phyloP scores from a whole-genome alignment of 495 filamentous ascomycete genomes.

The Astrothelium subdiscretum region DNA sequence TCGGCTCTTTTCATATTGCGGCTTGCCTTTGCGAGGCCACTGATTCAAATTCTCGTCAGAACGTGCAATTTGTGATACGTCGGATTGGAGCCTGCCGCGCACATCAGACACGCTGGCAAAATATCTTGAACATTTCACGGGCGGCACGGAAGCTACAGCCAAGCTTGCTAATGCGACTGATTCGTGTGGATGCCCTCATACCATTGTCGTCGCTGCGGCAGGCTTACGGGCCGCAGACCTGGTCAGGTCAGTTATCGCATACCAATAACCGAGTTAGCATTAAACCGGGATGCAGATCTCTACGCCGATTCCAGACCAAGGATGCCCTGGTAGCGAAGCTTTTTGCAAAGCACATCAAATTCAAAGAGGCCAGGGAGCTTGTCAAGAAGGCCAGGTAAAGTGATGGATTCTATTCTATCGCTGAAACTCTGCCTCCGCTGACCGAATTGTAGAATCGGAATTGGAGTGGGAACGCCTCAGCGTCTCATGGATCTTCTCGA shows the following conservation, averaged over 20 bases:
- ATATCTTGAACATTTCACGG: constrained; percentile 51
- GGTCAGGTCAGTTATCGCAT: constrained; percentile 40
- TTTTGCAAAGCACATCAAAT: constrained; percentile 96
- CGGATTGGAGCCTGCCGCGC: constrained; percentile 52
- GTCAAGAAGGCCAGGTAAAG: constrained; percentile 48
- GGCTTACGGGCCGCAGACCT: constrained; percentile 72
- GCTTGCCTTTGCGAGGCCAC: background rate
- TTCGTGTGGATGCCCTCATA: constrained; percentile 71
- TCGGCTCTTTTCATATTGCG: background rate
- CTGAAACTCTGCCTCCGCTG: background rate
- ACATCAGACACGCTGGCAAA: constrained; percentile 57
- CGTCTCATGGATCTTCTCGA: constrained; percentile 72
- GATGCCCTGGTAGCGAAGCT: constrained; percentile 71
- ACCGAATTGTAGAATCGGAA: constrained; percentile 45
- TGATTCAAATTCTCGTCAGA: constrained; percentile 1
- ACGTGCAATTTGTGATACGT: constrained; percentile 57
- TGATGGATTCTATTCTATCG: background rate
- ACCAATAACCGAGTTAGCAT: constrained; percentile 5
- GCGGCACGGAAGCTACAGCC: background rate
- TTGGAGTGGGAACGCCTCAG: constrained; percentile 81
- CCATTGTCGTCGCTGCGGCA: constrained; percentile 66
- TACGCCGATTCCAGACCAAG: constrained; percentile 69
- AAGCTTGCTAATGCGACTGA: constrained; percentile 51
- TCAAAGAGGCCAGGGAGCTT: constrained; percentile 72
- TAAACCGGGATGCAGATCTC: constrained; percentile 37